Conservation (phyloP, 768 basidiomycete species). For the Tulasnella sp. region DNA sequence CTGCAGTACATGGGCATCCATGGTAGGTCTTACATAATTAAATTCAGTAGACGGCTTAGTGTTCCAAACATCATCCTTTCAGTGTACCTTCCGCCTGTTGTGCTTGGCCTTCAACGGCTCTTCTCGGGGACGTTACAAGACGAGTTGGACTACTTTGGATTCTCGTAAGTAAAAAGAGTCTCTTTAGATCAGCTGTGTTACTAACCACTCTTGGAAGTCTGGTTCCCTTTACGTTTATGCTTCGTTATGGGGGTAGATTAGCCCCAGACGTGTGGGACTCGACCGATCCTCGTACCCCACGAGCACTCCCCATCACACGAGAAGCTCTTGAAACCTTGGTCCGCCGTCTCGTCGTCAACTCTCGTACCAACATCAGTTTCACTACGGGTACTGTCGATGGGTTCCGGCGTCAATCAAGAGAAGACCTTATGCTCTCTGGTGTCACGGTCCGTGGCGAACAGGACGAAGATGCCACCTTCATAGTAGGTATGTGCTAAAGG, state of each 20-base stretch:
- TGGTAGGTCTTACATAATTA: background rate
- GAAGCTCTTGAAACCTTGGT: background rate
- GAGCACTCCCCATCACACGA: conserved; percentile 2
- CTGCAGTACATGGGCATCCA: conserved; percentile 22
- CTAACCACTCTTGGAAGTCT: too few relatives aligned
- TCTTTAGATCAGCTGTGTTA: too few relatives aligned
- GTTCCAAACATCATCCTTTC: too few relatives aligned
- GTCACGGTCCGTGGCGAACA: conserved; percentile 18
- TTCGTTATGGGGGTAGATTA: background rate
- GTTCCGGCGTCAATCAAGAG: background rate
- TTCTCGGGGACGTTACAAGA: conserved; percentile 21
- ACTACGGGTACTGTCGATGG: conserved; percentile 4
- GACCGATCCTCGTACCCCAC: background rate
- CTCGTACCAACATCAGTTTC: background rate
- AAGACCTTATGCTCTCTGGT: background rate
- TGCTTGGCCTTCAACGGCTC: conserved; percentile 18
- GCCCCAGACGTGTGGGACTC: too few relatives aligned
- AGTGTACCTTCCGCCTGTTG: conserved; percentile 19
- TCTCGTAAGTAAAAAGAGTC: background rate
- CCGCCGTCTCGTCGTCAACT: background rate
- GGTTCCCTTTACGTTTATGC: conserved; percentile 20
- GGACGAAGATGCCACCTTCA: too few relatives aligned
- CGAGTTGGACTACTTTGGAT: conserved; percentile 12
- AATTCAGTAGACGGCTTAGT: too few relatives aligned
- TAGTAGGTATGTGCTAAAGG: too few relatives aligned